These are phyloP conservation scores for Allium sativum DNA, from an alignment of 106 monocot species.

Conservation along the genomic window DNA sequence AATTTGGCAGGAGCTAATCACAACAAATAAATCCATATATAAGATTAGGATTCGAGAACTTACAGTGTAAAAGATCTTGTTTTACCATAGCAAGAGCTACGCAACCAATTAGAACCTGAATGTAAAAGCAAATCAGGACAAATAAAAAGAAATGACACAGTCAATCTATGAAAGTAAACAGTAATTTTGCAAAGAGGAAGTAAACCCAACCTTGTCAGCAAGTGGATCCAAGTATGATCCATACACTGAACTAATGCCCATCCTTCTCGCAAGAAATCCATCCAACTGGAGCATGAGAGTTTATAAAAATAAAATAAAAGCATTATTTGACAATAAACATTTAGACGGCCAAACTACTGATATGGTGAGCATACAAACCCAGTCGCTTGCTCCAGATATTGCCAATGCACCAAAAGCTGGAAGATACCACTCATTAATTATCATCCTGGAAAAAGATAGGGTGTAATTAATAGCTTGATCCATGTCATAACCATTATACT, in stretches of 20 bases:
- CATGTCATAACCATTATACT: not conserved
- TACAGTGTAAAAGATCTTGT: constrained; percentile 74
- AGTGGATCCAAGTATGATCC: constrained; percentile 99
- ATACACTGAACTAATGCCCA: constrained; percentile 86
- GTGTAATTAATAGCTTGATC: not conserved
- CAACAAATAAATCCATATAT: not conserved
- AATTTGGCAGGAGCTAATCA: too few species aligned
- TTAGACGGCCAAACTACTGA: constrained; percentile 68
- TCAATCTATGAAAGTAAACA: too few species aligned
- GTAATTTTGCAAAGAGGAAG: not conserved
- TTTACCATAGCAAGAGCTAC: constrained; percentile 92
- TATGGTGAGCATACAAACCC: constrained; percentile 34
- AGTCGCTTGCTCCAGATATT: constrained; percentile 82
- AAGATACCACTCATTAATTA: constrained; percentile 73
- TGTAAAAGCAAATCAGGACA: not conserved
- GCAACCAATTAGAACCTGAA: constrained; percentile 82
- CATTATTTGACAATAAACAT: too few species aligned
- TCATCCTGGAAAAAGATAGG: constrained; percentile 60
- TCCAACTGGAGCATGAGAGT: constrained; percentile 44
- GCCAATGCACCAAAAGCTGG: constrained; percentile 65
- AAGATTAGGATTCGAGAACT: constrained; percentile 9
- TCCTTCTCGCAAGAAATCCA: constrained; percentile 85
- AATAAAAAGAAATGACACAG: too few species aligned
- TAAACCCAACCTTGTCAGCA: constrained; percentile 76
- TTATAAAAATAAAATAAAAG: not conserved